Percentiles rank a stretch among this genome's conserved stretches.
Conservation (phyloP, 2,329 filamentous ascomycete genomes). For the Phoma sp. region DNA sequence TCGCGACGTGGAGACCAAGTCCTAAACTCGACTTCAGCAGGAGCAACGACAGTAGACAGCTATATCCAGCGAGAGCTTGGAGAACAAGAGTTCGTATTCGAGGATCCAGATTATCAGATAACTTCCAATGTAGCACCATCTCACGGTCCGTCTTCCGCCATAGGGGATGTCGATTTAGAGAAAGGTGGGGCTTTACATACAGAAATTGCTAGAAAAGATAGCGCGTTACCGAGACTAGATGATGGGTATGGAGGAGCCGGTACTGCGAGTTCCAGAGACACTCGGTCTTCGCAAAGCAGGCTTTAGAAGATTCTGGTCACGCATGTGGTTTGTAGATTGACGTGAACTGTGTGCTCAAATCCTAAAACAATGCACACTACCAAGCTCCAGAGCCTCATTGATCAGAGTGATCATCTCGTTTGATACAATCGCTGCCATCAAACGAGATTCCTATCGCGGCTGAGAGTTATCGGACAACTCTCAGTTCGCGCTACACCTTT, state of each 20-base stretch:
- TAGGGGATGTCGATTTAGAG: background rate
- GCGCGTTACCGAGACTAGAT: background rate
- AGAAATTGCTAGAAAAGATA: background rate
- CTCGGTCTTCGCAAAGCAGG: too few relatives aligned
- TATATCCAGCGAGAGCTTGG: slow-evolving; percentile 2
- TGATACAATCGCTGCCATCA: too few relatives aligned
- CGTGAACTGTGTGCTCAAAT: too few relatives aligned
- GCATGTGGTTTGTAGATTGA: too few relatives aligned
- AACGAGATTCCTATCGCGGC: too few relatives aligned
- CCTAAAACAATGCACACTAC: too few relatives aligned
- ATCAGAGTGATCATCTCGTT: too few relatives aligned
- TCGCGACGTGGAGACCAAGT: background rate
- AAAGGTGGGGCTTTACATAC: background rate
- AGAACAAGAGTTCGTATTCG: background rate
- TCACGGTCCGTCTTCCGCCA: background rate
- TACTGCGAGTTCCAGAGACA: too few relatives aligned
- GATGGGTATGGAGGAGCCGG: too few relatives aligned
- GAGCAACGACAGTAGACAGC: background rate
- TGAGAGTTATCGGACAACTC: background rate
- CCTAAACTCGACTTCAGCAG: slow-evolving; percentile 11
- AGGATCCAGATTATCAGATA: slow-evolving; percentile 12
- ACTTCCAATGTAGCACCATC: background rate
- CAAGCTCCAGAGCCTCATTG: too few relatives aligned
- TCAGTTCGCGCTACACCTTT: background rate
- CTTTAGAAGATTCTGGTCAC: background rate